phyloP scores from a whole-genome alignment of 169 alveolate genomes.

The Plasmodium yoelii region DNA sequence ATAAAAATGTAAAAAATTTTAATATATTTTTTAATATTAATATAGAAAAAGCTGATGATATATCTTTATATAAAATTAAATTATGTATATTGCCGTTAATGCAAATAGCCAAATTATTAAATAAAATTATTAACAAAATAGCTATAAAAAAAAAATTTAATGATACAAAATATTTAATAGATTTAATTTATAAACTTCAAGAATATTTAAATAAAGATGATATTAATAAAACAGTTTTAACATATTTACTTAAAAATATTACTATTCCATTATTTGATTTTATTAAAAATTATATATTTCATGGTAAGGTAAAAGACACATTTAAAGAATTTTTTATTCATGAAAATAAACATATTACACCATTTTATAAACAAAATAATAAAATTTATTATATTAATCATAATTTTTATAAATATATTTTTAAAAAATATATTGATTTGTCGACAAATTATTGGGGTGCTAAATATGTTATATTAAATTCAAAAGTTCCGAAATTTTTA shows the following conservation, averaged over 20 bases:
- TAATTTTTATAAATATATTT: slow-evolving; percentile 66
- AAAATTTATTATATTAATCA: slow-evolving; percentile 22
- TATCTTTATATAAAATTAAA: slow-evolving; percentile 67
- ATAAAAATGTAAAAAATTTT: slow-evolving; percentile 60
- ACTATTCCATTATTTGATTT: slow-evolving; percentile 72
- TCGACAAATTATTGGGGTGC: slow-evolving; percentile 78
- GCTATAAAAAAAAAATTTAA: slow-evolving; percentile 44
- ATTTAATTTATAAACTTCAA: slow-evolving; percentile 61
- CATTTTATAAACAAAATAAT: slow-evolving; percentile 66
- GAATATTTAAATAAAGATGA: slow-evolving; percentile 66
- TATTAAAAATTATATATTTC: slow-evolving; percentile 64
- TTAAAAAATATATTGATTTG: slow-evolving; percentile 62
- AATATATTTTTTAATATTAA: slow-evolving; percentile 62
- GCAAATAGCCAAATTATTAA: slow-evolving; percentile 52
- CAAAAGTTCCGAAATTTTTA: slow-evolving; percentile 57
- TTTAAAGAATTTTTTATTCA: slow-evolving; percentile 71
- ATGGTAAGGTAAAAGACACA: slow-evolving; percentile 67
- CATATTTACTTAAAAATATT: slow-evolving; percentile 59
- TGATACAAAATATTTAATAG: slow-evolving; percentile 50
- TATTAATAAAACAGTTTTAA: slow-evolving; percentile 53
- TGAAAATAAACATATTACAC: slow-evolving; percentile 72
- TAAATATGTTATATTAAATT: slow-evolving; percentile 38
- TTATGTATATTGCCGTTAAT: slow-evolving; percentile 40
- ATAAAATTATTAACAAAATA: slow-evolving; percentile 68
- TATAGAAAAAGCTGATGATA: slow-evolving; percentile 68